Conservation (phyloP, 495 filamentous ascomycete genomes). For the Penicillium arizonense region DNA sequence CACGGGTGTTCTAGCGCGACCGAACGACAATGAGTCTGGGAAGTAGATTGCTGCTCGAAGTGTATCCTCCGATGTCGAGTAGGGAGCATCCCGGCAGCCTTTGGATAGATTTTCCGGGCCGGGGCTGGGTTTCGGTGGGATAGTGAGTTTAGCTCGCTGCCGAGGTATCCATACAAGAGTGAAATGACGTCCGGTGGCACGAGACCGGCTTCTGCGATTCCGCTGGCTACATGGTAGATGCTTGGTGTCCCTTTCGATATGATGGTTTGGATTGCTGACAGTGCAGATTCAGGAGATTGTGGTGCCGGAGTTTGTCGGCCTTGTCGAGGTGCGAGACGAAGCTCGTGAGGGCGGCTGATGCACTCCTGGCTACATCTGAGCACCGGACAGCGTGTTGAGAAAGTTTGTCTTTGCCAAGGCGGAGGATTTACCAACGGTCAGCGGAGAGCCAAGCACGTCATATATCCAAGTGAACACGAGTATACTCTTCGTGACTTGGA, state of each 20-base stretch:
- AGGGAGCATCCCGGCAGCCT: constrained; percentile 35
- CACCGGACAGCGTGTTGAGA: neutral
- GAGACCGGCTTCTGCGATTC: constrained; percentile 10
- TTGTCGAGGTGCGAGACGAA: constrained; percentile 7
- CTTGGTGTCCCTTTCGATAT: neutral
- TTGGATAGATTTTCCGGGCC: constrained; percentile 21
- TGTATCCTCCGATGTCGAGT: constrained; percentile 33
- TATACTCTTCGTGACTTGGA: neutral
- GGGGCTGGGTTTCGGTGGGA: constrained; percentile 9
- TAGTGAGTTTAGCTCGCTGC: constrained; percentile 14
- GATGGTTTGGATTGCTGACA: neutral
- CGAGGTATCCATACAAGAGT: constrained; percentile 13
- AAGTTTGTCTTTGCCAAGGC: constrained; percentile 1
- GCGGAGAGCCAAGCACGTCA: neutral
- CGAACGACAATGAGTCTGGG: constrained; percentile 37
- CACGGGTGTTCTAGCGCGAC: constrained; percentile 31
- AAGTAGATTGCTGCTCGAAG: constrained; percentile 43
- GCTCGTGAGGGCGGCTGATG: neutral
- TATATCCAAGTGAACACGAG: neutral
- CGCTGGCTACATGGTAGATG: constrained; percentile 8
- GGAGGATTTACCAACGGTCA: neutral
- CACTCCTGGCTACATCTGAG: neutral
- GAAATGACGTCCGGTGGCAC: constrained; percentile 11
- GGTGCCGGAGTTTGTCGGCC: neutral
- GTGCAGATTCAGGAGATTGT: neutral